Conservation (phyloP, 163 green algal genomes). For the Picocystis sp. region DNA sequence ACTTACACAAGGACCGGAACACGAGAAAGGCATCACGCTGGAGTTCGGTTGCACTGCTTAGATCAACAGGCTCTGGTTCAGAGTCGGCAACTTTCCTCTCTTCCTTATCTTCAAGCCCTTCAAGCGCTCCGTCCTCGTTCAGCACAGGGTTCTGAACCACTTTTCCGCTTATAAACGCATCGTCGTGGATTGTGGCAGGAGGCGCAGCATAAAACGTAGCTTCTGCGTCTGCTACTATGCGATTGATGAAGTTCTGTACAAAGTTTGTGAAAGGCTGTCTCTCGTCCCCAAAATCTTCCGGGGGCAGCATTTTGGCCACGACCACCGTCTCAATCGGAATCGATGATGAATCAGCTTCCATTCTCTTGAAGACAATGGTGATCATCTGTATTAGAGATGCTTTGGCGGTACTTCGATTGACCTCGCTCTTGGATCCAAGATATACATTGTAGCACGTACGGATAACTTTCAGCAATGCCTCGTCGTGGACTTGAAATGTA, state of each 20-base stretch:
- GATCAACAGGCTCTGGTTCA: not conserved
- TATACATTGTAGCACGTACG: constrained; percentile 94
- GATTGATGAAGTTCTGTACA: constrained; percentile 47
- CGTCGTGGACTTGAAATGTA: constrained; percentile 20
- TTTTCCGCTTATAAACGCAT: no score
- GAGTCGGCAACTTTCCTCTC: not conserved
- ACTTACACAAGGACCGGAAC: constrained; percentile 91
- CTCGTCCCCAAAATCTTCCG: constrained; percentile 25
- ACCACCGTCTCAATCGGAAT: constrained; percentile 58
- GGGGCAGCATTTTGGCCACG: constrained; percentile 65
- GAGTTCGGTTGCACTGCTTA: constrained; percentile 22
- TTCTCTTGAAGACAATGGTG: constrained; percentile 83
- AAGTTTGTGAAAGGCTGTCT: constrained; percentile 29
- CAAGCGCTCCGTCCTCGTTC: not conserved
- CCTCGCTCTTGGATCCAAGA: constrained; percentile 65
- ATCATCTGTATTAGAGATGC: constrained; percentile 92
- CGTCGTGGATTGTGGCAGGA: no score
- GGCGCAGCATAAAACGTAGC: no score
- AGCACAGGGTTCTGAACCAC: constrained; percentile 21
- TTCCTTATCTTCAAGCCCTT: not conserved
- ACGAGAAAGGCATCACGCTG: constrained; percentile 89
- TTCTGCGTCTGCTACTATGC: no score
- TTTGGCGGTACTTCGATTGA: constrained; percentile 91
- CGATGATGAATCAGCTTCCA: constrained; percentile 38
- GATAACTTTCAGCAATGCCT: constrained; percentile 17